Evolutionary conservation across 805 yeast species (phyloP), one percentile per base, ranked within the genome.

Genomic region (Debaryomyces tyrocola): DNA sequence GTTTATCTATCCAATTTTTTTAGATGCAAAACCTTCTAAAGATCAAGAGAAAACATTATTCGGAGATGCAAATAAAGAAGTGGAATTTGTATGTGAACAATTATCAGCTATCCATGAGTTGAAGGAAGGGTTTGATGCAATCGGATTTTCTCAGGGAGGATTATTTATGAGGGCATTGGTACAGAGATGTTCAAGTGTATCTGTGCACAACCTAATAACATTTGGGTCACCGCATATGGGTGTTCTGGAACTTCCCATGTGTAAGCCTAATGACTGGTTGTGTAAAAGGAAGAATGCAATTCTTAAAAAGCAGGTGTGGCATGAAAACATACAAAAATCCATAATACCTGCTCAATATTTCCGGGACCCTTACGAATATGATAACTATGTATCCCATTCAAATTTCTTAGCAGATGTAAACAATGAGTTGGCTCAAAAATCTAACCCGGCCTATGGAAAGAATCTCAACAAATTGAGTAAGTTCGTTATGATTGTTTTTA

Each of bases 61-160:
- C 37, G 92, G 94, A 0, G 78, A 79, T 52, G 73, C 83, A 20
- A 78, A 78, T 52, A 69, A 66, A 4, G 82, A 87, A 55, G 55
- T 87, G 2, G 75, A 73, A 1, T 47, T 50, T 4, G 89, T 78
- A 0, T 86, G 91, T 60, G 72, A 72, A 5, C 79, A 80, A 49
- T 58, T 87, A n/a, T 43, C 59, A 0, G 53, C 53, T 1, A 69
- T 78, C 1, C 66, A 80, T 0, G 79, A 75, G 45, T 65, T 86
- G 6, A 35, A 47, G 1, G 46, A 64, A 29, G 91, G 91, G 0
- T 84, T 86, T 57, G 84, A 85, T 59, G 87, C 84, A 5, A 73
- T 87, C 35, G 96, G 96, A 4, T 83, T 85, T 53, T 85, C 92
- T 0, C 96, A 87, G 59, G 96, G 96, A 35, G 96, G 96, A 0